phyloP scores from a whole-genome alignment of 208 protist genomes.

The Eutreptiella sp. region DNA sequence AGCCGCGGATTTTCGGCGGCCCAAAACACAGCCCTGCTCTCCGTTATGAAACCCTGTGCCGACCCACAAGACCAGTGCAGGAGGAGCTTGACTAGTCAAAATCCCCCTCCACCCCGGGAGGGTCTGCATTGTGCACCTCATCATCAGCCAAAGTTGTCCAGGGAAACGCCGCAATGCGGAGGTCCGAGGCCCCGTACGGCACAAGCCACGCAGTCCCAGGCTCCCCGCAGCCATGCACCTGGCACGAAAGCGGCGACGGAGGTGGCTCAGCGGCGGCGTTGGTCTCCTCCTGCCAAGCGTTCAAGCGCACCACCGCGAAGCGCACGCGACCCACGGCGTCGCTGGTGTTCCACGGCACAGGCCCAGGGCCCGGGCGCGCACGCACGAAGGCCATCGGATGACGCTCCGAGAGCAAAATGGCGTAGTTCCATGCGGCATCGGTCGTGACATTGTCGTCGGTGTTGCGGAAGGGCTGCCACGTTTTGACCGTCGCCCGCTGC shows the following conservation, averaged over 20 bases:
- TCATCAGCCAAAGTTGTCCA: too few species aligned
- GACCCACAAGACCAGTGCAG: too few species aligned
- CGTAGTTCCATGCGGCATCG: background rate
- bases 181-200: conserved; percentile 2
- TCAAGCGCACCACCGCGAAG: background rate
- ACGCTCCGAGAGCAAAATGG: background rate
- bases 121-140: too few species aligned
- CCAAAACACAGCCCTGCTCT: too few species aligned
- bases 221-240: background rate
- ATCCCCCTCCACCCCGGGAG: too few species aligned
- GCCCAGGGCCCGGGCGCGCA: background rate
- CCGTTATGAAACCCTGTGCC: too few species aligned
- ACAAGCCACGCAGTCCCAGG: background rate
- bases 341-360: background rate
- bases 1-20: too few species aligned
- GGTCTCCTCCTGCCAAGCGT: background rate
- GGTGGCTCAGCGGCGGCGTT: background rate
- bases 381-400: background rate
- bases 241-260: background rate
- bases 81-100: too few species aligned
- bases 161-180: background rate
- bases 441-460: conserved; percentile 4
- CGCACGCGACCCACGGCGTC: background rate
- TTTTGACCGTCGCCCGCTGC: background rate
- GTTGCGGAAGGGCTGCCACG: conserved; percentile 1